Percentiles rank a stretch among this genome's conserved stretches.
Conservation (phyloP, 345 rosid genomes). For the Cardamine chenopodiifolia region DNA sequence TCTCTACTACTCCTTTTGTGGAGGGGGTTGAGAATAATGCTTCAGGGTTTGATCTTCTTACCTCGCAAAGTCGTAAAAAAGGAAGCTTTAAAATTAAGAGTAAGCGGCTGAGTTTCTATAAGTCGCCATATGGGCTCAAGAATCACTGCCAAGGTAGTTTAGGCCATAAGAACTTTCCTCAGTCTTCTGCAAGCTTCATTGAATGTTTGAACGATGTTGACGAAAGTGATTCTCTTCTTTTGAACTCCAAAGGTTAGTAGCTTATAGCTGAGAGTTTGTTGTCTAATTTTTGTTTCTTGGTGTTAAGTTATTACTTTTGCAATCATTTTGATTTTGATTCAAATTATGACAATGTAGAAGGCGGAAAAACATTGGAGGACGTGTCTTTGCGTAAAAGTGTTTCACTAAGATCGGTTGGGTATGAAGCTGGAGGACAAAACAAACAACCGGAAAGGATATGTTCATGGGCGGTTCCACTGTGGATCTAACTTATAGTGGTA, state of each 20-base stretch:
- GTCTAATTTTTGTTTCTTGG: neutral
- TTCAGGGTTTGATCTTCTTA: slow-evolving; percentile 35
- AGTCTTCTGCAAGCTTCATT: slow-evolving; percentile 38
- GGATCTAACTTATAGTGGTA: slow-evolving; percentile 39
- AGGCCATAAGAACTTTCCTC: slow-evolving; percentile 29
- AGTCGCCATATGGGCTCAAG: slow-evolving; percentile 46
- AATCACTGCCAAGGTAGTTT: slow-evolving; percentile 42
- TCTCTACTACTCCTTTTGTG: slow-evolving; percentile 30
- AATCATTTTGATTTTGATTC: neutral
- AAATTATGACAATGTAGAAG: neutral
- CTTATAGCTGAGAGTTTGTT: slow-evolving; percentile 24
- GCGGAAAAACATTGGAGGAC: slow-evolving; percentile 6
- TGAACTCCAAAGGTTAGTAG: slow-evolving; percentile 34
- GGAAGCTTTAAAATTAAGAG: slow-evolving; percentile 44
- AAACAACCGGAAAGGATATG: slow-evolving; percentile 36
- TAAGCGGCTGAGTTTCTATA: slow-evolving; percentile 38
- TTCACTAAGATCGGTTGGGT: slow-evolving; percentile 27
- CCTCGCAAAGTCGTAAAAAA: slow-evolving; percentile 37
- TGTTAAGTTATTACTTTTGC: neutral
- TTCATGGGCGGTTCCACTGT: slow-evolving; percentile 31
- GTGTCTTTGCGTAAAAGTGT: slow-evolving; percentile 27
- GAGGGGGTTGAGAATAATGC: slow-evolving; percentile 27
- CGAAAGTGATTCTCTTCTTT: slow-evolving; percentile 34
- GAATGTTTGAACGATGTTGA: slow-evolving; percentile 35
- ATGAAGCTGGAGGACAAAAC: slow-evolving; percentile 33